Base-by-base conservation (phyloP, 768 basidiomycete genomes). In the Suillus discolor region DNA sequence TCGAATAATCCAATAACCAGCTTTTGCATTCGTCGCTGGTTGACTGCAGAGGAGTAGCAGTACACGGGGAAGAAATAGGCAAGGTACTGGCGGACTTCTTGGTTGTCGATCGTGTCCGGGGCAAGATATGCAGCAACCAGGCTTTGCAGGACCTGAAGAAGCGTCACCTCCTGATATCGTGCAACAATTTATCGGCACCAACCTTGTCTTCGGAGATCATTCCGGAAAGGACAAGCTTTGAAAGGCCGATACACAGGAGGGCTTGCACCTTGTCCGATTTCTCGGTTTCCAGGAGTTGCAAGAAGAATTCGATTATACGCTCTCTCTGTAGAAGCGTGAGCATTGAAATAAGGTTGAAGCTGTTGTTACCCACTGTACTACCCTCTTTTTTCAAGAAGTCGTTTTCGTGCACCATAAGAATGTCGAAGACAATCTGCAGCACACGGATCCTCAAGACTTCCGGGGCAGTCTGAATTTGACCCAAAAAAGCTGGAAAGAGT, bases 61-160 rank as follows among this genome's bases (percentile, higher is more conserved):
- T 91, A 97, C 0, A 89, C 87, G 3, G 88, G 91, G 78, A 96
- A 89, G 82, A 97, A 97, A 74, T 91, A 92, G 5, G 89, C 84
- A 45, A 97, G 77, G 71, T 90, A 94, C 75, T 98, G 96, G 47
- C 93, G 85, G 20, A 98, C 81, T 63, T 90, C 86, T 66, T 93
- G 90, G 71, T 97, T 97, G 36, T 88, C 86, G 18, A 79, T 83
- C 3, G 93, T 97, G 62, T 89, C 85, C 1, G 93, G 93, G 0
- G 91, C 92, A 59, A 97, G 82, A 75, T 92, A 98, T 6, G 85
- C 80, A 28, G 86, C 72, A 15, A 84, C 81, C 9, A 87, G 80
- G 55, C 81, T 77, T 67, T 82, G 77, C 25, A 87, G 72, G 4
- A 87, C 79, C 84, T 87, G 45, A 57, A 16, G 15, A 3, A 36